Evolutionary conservation across 2,329 filamentous ascomycete species (phyloP), one percentile per base, ranked within the genome.

Genomic region (Epichloe aotearoae): DNA sequence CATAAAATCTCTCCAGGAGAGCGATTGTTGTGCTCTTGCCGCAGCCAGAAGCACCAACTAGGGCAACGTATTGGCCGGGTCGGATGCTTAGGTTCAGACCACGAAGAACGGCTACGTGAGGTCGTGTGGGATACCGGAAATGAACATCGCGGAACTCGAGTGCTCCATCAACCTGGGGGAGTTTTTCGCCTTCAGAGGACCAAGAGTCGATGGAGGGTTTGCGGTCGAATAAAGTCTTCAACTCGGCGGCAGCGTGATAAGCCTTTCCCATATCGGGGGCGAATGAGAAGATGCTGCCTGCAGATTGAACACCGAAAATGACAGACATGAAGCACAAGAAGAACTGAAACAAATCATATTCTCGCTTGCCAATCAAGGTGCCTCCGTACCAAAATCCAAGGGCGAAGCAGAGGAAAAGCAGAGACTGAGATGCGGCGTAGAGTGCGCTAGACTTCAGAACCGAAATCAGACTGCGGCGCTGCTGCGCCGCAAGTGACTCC

Each of bases 1-100:
- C 89, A 63, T 97, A 97, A 71, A 97, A 97, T 36, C 93, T 85
- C 65, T 97, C 91, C 34, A 97, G 73, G 4, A 97, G 75, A 3
- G 88, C 86, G 63, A 97, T 95, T 0, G 90, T 94, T 0, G 93
- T 97, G 47, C 83, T 88, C 72, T 98, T 97, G 52, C 93, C 93
- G 62, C 90, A 95, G 3, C 93, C 91, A 44, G 86, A 93, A 0
- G 91, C 85, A n/a, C 93, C 93, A 8, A 97, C 93, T 2, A 97
- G 77, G 0, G 91, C 93, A 7, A 91, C 77, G 59, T 91, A 93
- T 63, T 91, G 86, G 4, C 87, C 88, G 0, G 86, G 86, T 30
- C 82, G 79, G 41, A 91, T 79, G 14, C 70, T 73, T 6, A 91
- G 73, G 65, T 91, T 83, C 11, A 96, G 73, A 0, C 90, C 91